These are phyloP conservation scores for Rhodosporidiobolus odoratus DNA, from an alignment of 768 basidiomycete genomes.

Conservation along the genomic window DNA sequence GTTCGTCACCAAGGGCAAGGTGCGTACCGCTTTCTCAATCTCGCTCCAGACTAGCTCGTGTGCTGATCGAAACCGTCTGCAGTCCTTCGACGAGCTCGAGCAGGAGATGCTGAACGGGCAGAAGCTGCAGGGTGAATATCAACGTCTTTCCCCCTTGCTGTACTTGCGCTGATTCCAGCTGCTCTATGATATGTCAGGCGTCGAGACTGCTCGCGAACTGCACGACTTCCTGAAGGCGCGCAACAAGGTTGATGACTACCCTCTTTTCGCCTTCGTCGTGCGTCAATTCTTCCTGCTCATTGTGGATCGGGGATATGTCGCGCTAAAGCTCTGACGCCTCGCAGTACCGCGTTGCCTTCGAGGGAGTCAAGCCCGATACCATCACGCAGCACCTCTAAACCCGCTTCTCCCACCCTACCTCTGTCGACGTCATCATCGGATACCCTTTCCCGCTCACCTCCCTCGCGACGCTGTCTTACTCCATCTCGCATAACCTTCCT, in stretches of 20 bases:
- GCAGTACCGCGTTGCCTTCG: conserved; percentile 41
- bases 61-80: no score
- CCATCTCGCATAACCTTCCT: not conserved
- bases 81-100: conserved; percentile 51
- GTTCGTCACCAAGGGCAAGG: conserved; percentile 50
- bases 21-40: conserved; percentile 33
- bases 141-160: no score
- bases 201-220: conserved; percentile 49
- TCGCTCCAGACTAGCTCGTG: not conserved
- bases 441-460: not conserved
- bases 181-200: not conserved
- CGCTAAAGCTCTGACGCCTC: fast-evolving
- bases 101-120: conserved; percentile 51
- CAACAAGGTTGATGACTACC: conserved; percentile 48
- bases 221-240: conserved; percentile 49
- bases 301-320: not conserved
- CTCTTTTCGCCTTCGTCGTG: conserved; percentile 47
- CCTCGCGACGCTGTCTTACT: not conserved
- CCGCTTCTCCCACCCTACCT: not conserved
- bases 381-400: conserved; percentile 32
- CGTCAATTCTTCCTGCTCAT: not conserved
- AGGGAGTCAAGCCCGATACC: conserved; percentile 34
- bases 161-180: not conserved
- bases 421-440: not conserved
- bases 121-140: conserved; percentile 49